Conservation (phyloP, 208 protist genomes). For the Kentomonas sorsogonicus region DNA sequence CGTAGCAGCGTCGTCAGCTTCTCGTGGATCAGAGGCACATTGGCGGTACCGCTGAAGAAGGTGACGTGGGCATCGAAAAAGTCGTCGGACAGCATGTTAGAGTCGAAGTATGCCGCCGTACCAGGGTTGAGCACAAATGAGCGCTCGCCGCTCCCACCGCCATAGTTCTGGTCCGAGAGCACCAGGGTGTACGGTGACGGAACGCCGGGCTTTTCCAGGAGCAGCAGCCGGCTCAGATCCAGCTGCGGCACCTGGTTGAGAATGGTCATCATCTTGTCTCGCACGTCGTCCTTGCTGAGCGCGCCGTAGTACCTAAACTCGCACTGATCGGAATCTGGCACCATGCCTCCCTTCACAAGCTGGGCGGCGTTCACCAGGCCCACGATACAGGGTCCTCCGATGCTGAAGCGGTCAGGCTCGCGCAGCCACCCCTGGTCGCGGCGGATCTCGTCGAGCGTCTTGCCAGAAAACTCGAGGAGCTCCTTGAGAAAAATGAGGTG, state of each 20-base stretch:
- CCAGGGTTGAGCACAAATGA: constrained; percentile 28
- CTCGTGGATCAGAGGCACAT: constrained; percentile 20
- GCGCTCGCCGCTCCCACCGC: constrained; percentile 20
- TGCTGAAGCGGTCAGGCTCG: constrained; percentile 16
- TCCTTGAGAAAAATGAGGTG: constrained; percentile 22
- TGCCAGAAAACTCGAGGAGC: constrained; percentile 21
- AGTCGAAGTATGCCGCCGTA: constrained; percentile 3
- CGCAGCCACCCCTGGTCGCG: constrained; percentile 16
- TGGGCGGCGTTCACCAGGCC: constrained; percentile 18
- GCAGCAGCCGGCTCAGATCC: constrained; percentile 2
- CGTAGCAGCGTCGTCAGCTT: constrained; percentile 19
- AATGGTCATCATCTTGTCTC: constrained; percentile 9
- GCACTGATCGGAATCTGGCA: too few species aligned
- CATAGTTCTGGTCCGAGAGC: constrained; percentile 23
- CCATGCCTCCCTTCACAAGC: constrained; percentile 7
- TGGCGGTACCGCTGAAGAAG: constrained; percentile 20
- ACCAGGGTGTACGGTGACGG: constrained; percentile 13
- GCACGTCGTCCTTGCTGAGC: constrained; percentile 10
- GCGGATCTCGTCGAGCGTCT: constrained; percentile 16
- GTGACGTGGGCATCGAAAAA: constrained; percentile 25
- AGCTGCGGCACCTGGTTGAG: constrained; percentile 15
- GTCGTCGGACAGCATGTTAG: constrained; percentile 11
- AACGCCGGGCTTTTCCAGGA: constrained; percentile 4
- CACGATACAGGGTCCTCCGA: constrained; percentile 22
- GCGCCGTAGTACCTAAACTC: constrained; percentile 19